Conservation (phyloP, 2,329 filamentous ascomycete species). For the Lachnellula cervina region DNA sequence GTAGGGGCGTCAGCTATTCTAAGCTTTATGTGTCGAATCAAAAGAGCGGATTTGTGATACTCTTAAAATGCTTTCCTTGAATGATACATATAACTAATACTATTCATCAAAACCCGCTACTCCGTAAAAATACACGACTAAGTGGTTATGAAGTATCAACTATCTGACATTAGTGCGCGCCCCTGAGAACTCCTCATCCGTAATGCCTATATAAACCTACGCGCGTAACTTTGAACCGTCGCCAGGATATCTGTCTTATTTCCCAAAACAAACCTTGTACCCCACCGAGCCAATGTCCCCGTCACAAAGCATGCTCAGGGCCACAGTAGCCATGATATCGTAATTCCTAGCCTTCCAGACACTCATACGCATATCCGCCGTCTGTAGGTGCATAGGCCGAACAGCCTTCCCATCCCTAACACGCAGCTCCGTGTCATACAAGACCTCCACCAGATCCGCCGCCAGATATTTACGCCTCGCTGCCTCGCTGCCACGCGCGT, state of each 20-base stretch:
- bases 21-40: no score
- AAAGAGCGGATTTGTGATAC: no score
- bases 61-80: no score
- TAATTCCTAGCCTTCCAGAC: constrained; percentile 1
- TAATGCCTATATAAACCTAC: neutral
- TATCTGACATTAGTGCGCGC: no score
- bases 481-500: neutral
- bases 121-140: no score
- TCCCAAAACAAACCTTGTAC: neutral
- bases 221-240: neutral
- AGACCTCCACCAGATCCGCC: constrained; percentile 1
- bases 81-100: no score
- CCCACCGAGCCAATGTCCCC: neutral
- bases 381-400: constrained; percentile 1
- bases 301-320: neutral
- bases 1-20: no score
- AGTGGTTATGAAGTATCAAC: no score
- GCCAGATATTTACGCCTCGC: neutral
- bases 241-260: neutral
- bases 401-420: neutral
- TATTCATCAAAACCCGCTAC: no score
- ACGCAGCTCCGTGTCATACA: constrained; percentile 1
- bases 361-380: constrained; percentile 4
- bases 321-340: neutral
- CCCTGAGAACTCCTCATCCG: no score